Conservation (phyloP, 2,329 filamentous ascomycete species). For the Pochonia chlamydosporia region DNA sequence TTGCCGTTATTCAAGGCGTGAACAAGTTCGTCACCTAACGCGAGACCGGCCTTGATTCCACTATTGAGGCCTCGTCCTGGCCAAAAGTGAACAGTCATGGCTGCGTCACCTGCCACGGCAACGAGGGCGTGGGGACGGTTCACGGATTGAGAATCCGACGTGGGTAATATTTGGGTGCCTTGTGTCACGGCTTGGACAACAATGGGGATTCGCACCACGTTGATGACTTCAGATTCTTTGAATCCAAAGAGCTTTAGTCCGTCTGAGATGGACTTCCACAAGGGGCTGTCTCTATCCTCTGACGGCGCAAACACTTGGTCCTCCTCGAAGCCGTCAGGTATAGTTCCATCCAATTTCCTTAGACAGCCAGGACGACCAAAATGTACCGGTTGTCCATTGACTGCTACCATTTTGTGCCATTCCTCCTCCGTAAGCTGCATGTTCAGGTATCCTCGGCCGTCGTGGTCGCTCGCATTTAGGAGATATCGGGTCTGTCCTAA, state of each 20-base stretch:
- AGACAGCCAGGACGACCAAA: constrained; percentile 27
- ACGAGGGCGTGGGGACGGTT: constrained; percentile 25
- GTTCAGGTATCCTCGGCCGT: constrained; percentile 28
- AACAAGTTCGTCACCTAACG: constrained; percentile 28
- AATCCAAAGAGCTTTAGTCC: constrained; percentile 31
- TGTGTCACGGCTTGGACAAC: constrained; percentile 28
- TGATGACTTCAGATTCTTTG: constrained; percentile 28
- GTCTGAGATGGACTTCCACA: constrained; percentile 28
- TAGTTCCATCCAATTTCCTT: constrained; percentile 18
- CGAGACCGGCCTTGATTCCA: constrained; percentile 29
- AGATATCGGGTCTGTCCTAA: constrained; percentile 30
- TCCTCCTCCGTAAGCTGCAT: constrained; percentile 31
- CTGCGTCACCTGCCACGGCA: constrained; percentile 27
- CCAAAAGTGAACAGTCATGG: constrained; percentile 32
- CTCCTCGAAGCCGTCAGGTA: constrained; percentile 24
- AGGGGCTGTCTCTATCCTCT: constrained; percentile 19
- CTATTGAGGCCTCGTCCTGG: constrained; percentile 29
- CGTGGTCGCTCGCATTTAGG: constrained; percentile 28
- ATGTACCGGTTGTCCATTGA: constrained; percentile 25
- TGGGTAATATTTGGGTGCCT: constrained; percentile 22
- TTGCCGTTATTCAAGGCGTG: constrained; percentile 22
- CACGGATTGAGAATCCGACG: constrained; percentile 18
- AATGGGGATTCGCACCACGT: constrained; percentile 29
- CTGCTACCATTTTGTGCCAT: constrained; percentile 26
- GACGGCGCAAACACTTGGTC: constrained; percentile 27